These are phyloP conservation scores for Metschnikowia sp. DNA, from an alignment of 805 yeast species.

Conservation along the genomic window DNA sequence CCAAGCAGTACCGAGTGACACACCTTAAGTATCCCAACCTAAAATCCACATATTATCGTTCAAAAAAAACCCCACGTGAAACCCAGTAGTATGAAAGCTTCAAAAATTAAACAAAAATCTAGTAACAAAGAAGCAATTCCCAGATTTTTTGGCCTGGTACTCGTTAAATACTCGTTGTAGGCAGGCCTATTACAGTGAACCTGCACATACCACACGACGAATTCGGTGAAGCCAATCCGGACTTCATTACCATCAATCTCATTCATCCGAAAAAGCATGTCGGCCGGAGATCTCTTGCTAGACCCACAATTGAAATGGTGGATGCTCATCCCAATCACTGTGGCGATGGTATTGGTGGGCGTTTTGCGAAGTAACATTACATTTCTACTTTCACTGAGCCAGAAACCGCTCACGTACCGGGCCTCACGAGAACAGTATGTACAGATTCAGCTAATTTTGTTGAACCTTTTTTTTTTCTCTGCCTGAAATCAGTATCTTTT, in stretches of 20 bases:
- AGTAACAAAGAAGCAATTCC: too few species aligned
- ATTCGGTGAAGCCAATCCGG: too few species aligned
- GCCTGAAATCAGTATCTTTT: background rate
- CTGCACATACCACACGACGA: too few species aligned
- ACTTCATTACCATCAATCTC: background rate
- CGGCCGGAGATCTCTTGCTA: slow-evolving; percentile 25
- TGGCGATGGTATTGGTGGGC: slow-evolving; percentile 88
- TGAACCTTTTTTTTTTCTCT: background rate
- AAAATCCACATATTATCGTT: too few species aligned
- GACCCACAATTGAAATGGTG: slow-evolving; percentile 84
- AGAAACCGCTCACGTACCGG: slow-evolving; percentile 50
- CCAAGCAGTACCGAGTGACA: too few species aligned
- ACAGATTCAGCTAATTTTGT: background rate
- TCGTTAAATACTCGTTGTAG: too few species aligned
- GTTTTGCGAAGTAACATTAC: slow-evolving; percentile 69
- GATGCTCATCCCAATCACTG: slow-evolving; percentile 87
- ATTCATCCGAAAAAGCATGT: background rate
- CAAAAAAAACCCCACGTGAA: too few species aligned
- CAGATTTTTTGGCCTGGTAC: too few species aligned
- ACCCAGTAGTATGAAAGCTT: too few species aligned
- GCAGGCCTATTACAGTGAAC: too few species aligned
- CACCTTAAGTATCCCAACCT: too few species aligned
- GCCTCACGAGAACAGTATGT: slow-evolving; percentile 49
- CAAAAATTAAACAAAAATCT: too few species aligned
- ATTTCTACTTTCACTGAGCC: slow-evolving; percentile 53